Percentiles rank a stretch among this genome's conserved stretches.
Conservation (phyloP, 371 early-diverging fungal genomes). For the Circinella minor region DNA sequence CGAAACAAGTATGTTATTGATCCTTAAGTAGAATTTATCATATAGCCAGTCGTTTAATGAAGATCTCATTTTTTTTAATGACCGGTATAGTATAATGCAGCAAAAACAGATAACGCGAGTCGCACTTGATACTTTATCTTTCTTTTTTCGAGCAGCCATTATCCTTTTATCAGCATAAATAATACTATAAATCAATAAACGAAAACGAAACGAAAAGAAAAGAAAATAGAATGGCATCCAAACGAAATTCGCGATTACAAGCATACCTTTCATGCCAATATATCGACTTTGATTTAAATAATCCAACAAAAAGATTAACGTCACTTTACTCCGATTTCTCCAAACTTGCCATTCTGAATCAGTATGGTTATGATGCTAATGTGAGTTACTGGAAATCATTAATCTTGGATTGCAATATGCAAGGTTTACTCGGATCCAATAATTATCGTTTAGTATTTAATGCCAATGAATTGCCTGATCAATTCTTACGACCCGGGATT, state of each 20-base stretch:
- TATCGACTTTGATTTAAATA: conserved; percentile 21
- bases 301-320: conserved; percentile 22
- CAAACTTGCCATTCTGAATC: conserved; percentile 22
- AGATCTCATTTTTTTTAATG: no score
- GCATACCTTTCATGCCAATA: conserved; percentile 24
- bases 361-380: conserved; percentile 25
- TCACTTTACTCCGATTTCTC: conserved; percentile 30
- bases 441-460: conserved; percentile 21
- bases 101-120: no score
- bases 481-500: conserved; percentile 13
- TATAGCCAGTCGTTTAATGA: no score
- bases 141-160: no score
- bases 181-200: no score
- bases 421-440: conserved; percentile 19
- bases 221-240: conserved; percentile 9
- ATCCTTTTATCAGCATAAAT: no score
- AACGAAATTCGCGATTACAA: conserved; percentile 13
- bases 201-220: no score
- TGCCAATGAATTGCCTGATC: conserved; percentile 12
- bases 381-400: conserved; percentile 31
- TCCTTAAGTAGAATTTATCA: no score
- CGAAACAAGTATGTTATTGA: no score
- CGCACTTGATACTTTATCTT: no score
- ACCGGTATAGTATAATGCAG: no score
- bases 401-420: conserved; percentile 27